Percentiles rank a stretch among this genome's conserved stretches.
phyloP scores from a whole-genome alignment of 2,329 filamentous ascomycete species.

The Alternaria brassicae region DNA sequence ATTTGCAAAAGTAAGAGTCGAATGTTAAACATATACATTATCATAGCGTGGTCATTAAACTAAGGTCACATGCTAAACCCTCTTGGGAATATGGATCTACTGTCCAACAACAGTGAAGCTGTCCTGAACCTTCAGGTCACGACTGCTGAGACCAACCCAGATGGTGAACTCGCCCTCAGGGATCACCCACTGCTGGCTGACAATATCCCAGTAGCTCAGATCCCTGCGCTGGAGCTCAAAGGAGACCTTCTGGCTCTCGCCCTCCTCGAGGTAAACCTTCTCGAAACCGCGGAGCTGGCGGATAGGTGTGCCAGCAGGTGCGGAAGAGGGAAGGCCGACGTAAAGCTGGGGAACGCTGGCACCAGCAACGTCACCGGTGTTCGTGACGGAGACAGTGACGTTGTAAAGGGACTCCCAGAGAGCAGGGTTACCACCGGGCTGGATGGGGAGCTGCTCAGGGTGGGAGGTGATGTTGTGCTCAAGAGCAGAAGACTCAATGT shows the following conservation, averaged over 20 bases:
- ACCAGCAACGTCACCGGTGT: conserved; percentile 67
- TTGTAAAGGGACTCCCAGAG: conserved; percentile 74
- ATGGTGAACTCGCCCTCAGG: conserved; percentile 51
- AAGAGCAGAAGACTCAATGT: conserved; percentile 64
- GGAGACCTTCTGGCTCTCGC: conserved; percentile 69
- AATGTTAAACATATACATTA: conserved; percentile 1
- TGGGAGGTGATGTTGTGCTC: conserved; percentile 66
- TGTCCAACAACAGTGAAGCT: conserved; percentile 28
- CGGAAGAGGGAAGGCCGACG: conserved; percentile 58
- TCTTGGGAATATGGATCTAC: not conserved
- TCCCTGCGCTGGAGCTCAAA: conserved; percentile 78
- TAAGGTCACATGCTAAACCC: not conserved
- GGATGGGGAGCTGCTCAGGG: conserved; percentile 55
- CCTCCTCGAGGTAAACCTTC: conserved; percentile 61
- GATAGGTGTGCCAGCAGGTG: conserved; percentile 65
- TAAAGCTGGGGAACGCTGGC: conserved; percentile 65
- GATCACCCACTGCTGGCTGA: conserved; percentile 77
- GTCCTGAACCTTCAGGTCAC: conserved; percentile 32
- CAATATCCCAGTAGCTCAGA: conserved; percentile 83
- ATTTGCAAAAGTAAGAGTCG: not conserved
- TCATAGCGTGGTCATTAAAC: not conserved
- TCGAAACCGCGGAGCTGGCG: conserved; percentile 58
- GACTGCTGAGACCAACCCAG: conserved; percentile 37
- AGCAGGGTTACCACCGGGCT: conserved; percentile 51
- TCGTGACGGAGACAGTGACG: conserved; percentile 71